These are phyloP conservation scores for Nannochloropsis oceanica DNA, from an alignment of 108 stramenopile genomes.

Conservation along the genomic window DNA sequence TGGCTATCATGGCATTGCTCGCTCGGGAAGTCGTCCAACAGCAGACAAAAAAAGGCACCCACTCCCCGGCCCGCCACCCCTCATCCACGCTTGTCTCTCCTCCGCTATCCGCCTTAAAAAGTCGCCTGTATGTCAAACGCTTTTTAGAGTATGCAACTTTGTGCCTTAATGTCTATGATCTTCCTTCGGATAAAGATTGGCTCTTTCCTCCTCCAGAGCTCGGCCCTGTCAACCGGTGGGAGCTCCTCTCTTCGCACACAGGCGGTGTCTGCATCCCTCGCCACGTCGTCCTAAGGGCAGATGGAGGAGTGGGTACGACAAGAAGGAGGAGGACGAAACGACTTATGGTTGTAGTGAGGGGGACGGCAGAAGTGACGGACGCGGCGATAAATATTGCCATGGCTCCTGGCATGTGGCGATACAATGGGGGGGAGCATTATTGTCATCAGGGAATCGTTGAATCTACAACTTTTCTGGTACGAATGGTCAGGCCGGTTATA, in stretches of 20 bases:
- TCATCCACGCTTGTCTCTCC: background rate
- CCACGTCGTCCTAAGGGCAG: background rate
- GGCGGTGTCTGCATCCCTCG: background rate
- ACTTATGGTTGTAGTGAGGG: background rate
- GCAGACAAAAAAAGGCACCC: background rate
- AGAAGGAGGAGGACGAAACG: background rate
- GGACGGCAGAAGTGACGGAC: background rate
- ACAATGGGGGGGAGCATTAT: background rate
- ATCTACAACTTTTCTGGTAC: background rate
- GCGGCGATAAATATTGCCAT: background rate
- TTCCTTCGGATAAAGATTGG: background rate
- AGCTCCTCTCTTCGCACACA: background rate
- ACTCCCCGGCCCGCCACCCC: background rate
- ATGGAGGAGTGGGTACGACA: background rate
- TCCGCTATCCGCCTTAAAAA: background rate
- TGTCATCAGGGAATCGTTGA: background rate
- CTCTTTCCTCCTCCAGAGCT: background rate
- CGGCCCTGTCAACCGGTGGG: background rate
- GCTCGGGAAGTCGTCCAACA: background rate
- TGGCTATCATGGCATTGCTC: background rate
- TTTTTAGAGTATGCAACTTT: background rate
- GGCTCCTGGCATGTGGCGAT: background rate
- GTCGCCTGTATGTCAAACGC: background rate
- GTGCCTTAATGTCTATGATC: background rate
- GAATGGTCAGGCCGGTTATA: background rate